Conservation (phyloP, 2,329 filamentous ascomycete species). For the Colletotrichum tanaceti region DNA sequence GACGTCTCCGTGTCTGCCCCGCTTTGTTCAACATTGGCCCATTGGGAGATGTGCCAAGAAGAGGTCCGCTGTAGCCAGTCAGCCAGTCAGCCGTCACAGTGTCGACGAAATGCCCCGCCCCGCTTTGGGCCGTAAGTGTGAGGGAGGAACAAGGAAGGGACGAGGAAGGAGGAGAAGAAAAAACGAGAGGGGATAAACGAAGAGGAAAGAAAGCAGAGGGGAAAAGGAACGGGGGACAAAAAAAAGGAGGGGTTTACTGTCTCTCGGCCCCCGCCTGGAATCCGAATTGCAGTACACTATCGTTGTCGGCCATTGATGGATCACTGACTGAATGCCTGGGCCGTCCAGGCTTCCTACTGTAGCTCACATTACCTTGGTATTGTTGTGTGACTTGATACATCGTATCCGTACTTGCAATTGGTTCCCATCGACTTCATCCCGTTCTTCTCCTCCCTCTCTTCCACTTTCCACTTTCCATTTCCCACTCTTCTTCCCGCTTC, state of each 20-base stretch:
- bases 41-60: conserved; percentile 3
- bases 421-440: neutral
- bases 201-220: neutral
- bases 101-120: conserved; percentile 13
- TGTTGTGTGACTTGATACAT: too few species aligned
- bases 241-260: neutral
- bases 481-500: neutral
- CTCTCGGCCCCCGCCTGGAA: neutral
- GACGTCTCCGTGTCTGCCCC: neutral
- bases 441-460: neutral
- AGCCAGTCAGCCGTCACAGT: conserved; percentile 18
- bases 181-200: neutral
- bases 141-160: conserved; percentile 1
- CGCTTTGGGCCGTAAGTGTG: conserved; percentile 16
- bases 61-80: conserved; percentile 1
- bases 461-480: too few species aligned
- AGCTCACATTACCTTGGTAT: too few species aligned
- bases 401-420: too few species aligned
- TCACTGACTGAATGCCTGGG: neutral
- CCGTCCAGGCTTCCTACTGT: neutral
- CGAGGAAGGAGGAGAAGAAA: neutral
- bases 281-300: too few species aligned
- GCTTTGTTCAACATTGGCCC: conserved; percentile 2
- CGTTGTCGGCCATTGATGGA: neutral
- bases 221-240: neutral